These are phyloP conservation scores for Cryptococcus sp. DNA, from an alignment of 1,284 basidiomycete genomes.

Conservation along the genomic window DNA sequence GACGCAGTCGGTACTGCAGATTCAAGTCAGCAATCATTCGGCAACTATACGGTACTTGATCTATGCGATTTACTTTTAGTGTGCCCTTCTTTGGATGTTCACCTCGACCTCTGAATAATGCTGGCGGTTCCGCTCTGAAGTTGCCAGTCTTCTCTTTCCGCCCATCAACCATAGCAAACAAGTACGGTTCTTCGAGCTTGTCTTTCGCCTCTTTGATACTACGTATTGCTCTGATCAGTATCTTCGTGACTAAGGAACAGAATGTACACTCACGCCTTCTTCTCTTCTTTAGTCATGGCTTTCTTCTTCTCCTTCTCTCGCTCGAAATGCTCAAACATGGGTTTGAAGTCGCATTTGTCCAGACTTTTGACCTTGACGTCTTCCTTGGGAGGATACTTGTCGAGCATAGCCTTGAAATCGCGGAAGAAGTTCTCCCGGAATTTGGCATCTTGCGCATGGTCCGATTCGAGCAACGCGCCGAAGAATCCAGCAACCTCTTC, in stretches of 20 bases:
- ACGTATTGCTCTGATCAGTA: not conserved
- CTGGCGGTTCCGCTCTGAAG: conserved; percentile 97
- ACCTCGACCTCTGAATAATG: conserved; percentile 94
- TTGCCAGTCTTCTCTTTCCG: conserved; percentile 98
- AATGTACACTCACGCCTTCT: conserved; percentile 64
- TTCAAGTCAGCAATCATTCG: not conserved
- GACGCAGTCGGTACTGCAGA: conserved; percentile 73
- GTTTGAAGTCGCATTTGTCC: conserved; percentile 86
- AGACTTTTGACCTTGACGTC: conserved; percentile 77
- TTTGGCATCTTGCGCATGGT: conserved; percentile 82
- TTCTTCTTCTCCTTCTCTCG: conserved; percentile 92
- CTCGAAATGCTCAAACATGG: conserved; percentile 93
- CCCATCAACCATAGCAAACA: conserved; percentile 84
- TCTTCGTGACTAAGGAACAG: not conserved
- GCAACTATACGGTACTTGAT: not conserved
- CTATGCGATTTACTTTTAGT: conserved; percentile 70
- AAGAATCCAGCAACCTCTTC: conserved; percentile 99
- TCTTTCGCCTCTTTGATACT: conserved; percentile 78
- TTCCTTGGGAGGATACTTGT: conserved; percentile 75
- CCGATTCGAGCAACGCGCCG: conserved; percentile 87
- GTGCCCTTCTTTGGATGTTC: conserved; percentile 98
- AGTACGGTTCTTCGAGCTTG: conserved; percentile 79
- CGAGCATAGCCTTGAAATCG: conserved; percentile 79
- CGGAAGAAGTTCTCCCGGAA: conserved; percentile 98
- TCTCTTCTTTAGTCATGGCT: conserved; percentile 77